Evolutionary conservation across 495 filamentous ascomycete species (phyloP).

Genomic region (Lasiosphaeria miniovina): DNA sequence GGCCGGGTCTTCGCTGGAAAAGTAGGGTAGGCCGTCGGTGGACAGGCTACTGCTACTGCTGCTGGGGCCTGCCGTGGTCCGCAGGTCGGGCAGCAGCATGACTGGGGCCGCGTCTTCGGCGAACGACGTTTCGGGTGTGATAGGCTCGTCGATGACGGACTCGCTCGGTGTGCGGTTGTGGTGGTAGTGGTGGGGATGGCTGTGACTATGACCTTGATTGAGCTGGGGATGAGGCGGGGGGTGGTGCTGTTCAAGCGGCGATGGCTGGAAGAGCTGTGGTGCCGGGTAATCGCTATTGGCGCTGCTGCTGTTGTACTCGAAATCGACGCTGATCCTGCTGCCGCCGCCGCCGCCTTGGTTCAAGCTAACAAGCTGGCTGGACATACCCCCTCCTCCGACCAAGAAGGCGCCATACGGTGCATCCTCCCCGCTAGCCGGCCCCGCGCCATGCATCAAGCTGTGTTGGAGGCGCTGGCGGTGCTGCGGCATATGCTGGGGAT

Average conservation of each 20-base stretch:
- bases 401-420: not conserved
- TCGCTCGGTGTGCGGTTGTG: conserved; percentile 1
- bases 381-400: not conserved
- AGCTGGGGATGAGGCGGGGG: not conserved
- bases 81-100: conserved; percentile 9
- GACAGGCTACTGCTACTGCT: not conserved
- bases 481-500: not conserved
- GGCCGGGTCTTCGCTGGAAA: not conserved
- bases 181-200: conserved; percentile 6
- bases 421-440: not conserved
- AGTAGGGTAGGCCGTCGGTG: not conserved
- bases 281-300: not conserved
- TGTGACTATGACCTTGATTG: not conserved
- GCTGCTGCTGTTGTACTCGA: not conserved
- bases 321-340: not conserved
- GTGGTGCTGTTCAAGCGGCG: not conserved
- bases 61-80: not conserved
- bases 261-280: not conserved
- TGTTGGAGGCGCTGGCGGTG: conserved; percentile 10
- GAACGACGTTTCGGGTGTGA: conserved; percentile 16
- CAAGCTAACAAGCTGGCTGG: not conserved
- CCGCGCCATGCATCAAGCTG: not conserved
- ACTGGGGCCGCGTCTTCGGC: not conserved
- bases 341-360: not conserved
- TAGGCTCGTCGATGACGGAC: conserved; percentile 15